Conservation (phyloP, 2,329 filamentous ascomycete species). For the Verticillium klebahnii region DNA sequence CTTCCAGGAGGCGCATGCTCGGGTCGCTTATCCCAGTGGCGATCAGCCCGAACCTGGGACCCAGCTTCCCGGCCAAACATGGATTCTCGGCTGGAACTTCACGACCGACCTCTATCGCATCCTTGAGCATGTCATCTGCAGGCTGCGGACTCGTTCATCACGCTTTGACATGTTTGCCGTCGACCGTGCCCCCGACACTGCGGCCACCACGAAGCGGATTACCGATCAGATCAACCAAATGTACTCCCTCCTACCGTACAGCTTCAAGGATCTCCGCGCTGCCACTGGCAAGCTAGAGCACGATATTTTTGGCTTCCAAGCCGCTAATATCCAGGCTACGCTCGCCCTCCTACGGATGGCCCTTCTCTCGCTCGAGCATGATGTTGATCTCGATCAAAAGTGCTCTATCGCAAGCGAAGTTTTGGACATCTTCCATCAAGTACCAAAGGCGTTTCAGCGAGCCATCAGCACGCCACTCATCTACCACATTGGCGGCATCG, state of each 20-base stretch:
- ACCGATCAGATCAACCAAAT: background rate
- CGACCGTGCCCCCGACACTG: background rate
- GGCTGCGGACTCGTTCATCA: slow-evolving; percentile 5
- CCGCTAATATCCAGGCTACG: slow-evolving; percentile 27
- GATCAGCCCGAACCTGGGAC: background rate
- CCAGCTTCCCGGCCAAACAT: slow-evolving; percentile 21
- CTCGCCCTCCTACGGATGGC: slow-evolving; percentile 26
- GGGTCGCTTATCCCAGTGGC: slow-evolving; percentile 43
- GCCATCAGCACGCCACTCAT: slow-evolving; percentile 27
- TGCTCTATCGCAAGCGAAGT: slow-evolving; percentile 25
- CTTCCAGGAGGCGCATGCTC: slow-evolving; percentile 38
- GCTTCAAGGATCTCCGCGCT: background rate
- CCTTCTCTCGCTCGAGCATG: slow-evolving; percentile 18
- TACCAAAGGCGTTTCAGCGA: slow-evolving; percentile 20
- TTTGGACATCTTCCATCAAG: slow-evolving; percentile 19
- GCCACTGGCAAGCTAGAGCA: slow-evolving; percentile 7
- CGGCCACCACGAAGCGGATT: background rate
- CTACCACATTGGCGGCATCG: slow-evolving; percentile 27
- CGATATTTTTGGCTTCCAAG: slow-evolving; percentile 25
- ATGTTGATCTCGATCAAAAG: slow-evolving; percentile 20
- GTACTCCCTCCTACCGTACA: background rate
- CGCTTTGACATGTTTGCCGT: background rate
- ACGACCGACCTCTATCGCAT: slow-evolving; percentile 51
- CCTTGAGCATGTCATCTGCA: slow-evolving; percentile 40
- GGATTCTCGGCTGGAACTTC: slow-evolving; percentile 54